These are phyloP conservation scores for Xylaria sp. DNA, from an alignment of 2,329 filamentous ascomycete genomes.

Conservation along the genomic window DNA sequence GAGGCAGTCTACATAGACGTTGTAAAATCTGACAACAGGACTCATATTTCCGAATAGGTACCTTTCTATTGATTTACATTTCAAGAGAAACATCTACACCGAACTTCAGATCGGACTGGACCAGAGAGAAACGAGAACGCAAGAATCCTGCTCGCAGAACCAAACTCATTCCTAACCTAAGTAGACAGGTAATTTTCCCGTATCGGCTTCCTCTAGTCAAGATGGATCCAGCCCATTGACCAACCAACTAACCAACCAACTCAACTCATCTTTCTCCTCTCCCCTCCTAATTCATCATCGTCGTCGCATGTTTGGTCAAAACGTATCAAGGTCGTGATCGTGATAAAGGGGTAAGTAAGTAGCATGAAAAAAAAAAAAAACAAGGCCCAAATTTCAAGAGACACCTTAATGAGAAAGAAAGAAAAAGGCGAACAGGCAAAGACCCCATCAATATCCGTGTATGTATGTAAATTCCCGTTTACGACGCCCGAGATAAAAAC, in stretches of 20 bases:
- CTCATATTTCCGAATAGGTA: background rate
- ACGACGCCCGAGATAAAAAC: slow-evolving; percentile 1
- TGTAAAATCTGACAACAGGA: background rate
- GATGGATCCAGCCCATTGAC: slow-evolving; percentile 1
- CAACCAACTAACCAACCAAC: background rate
- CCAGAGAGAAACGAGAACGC: background rate
- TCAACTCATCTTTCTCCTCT: background rate
- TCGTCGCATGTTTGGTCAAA: background rate
- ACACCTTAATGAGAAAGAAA: background rate
- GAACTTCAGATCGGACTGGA: background rate
- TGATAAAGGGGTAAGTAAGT: background rate
- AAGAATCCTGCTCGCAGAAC: slow-evolving; percentile 21
- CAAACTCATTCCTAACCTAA: background rate
- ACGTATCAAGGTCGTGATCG: background rate
- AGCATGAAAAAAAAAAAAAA: background rate
- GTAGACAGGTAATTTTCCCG: background rate
- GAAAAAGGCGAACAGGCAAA: slow-evolving; percentile 1
- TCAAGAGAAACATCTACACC: background rate
- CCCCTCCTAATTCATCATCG: background rate
- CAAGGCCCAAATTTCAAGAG: background rate
- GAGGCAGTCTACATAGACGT: too few relatives aligned
- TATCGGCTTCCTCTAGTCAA: background rate
- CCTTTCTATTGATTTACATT: slow-evolving; percentile 22
- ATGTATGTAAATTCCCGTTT: slow-evolving; percentile 23
- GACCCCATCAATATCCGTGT: slow-evolving; percentile 1